Conservation (phyloP, 768 basidiomycete species). For the Epithele typhae region DNA sequence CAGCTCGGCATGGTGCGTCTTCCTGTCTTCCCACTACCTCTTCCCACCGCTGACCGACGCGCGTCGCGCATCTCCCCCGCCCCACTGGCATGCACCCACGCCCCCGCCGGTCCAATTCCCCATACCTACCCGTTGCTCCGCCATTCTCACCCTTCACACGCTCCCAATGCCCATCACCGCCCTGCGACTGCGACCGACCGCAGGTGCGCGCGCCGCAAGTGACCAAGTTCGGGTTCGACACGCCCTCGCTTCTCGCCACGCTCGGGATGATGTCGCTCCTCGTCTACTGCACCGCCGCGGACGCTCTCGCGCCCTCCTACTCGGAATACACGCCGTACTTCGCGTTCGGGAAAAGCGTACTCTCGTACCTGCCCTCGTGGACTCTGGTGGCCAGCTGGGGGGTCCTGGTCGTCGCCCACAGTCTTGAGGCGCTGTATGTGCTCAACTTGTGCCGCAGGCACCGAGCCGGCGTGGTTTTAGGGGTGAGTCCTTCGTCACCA, state of each 20-base stretch:
- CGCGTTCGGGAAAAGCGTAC: conserved; percentile 15
- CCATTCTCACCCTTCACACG: too few species aligned
- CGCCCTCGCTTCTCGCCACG: conserved; percentile 19
- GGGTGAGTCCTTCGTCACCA: conserved; percentile 24
- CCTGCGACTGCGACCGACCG: neutral
- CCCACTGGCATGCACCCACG: too few species aligned
- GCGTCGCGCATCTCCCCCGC: too few species aligned
- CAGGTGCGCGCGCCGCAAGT: conserved; percentile 65
- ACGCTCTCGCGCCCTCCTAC: conserved; percentile 20
- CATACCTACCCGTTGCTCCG: too few species aligned
- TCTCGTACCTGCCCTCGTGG: conserved; percentile 14
- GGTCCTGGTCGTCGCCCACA: conserved; percentile 35
- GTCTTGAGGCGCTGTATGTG: conserved; percentile 45
- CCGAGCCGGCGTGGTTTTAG: conserved; percentile 39
- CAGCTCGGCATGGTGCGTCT: conserved; percentile 69
- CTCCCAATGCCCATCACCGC: too few species aligned
- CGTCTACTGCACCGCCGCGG: conserved; percentile 29
- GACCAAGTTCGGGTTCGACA: conserved; percentile 47
- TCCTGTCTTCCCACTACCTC: too few species aligned
- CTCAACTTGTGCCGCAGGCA: conserved; percentile 46
- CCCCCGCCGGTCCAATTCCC: too few species aligned
- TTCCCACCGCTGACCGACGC: too few species aligned
- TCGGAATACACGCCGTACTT: conserved; percentile 19
- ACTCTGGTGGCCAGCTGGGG: conserved; percentile 31
- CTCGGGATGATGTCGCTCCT: conserved; percentile 28